Conservation (phyloP, 1,139 yeast species). For the Lodderomyces pseudojiufengensis region DNA sequence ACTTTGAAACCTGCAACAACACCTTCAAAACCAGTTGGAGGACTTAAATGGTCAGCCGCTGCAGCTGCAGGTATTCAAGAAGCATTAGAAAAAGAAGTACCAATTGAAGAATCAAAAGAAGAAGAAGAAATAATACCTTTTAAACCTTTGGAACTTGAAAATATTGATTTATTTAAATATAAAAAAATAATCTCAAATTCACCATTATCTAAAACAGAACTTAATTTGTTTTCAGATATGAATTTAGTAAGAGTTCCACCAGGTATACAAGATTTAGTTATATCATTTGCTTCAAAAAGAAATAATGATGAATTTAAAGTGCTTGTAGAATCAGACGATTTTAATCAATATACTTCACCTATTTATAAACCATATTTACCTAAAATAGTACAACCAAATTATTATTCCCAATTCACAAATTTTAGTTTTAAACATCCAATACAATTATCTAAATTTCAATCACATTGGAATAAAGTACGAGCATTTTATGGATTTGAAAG, state of each 20-base stretch:
- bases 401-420: constrained; percentile 18
- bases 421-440: constrained; percentile 34
- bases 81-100: constrained; percentile 3
- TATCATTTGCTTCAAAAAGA: constrained; percentile 48
- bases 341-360: constrained; percentile 30
- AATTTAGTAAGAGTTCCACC: constrained; percentile 57
- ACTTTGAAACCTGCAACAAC: constrained; percentile 66
- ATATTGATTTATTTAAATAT: constrained; percentile 10
- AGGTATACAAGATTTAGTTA: constrained; percentile 65
- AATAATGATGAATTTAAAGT: constrained; percentile 23
- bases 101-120: constrained; percentile 1
- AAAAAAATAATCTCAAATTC: constrained; percentile 31
- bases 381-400: constrained; percentile 24
- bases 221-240: constrained; percentile 34
- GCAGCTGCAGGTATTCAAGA: constrained; percentile 37
- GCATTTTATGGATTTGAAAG: constrained; percentile 36
- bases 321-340: constrained; percentile 22
- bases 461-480: constrained; percentile 50
- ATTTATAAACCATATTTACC: constrained; percentile 41
- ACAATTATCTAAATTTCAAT: constrained; percentile 35
- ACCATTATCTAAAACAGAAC: constrained; percentile 28
- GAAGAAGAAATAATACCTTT: constrained; percentile 2
- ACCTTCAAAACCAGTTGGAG: constrained; percentile 62
- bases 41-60: constrained; percentile 67
- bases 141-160: constrained; percentile 6